Evolutionary conservation across 2,329 filamentous ascomycete genomes (phyloP).

Genomic region (Lasiodiplodia gonubiensis): DNA sequence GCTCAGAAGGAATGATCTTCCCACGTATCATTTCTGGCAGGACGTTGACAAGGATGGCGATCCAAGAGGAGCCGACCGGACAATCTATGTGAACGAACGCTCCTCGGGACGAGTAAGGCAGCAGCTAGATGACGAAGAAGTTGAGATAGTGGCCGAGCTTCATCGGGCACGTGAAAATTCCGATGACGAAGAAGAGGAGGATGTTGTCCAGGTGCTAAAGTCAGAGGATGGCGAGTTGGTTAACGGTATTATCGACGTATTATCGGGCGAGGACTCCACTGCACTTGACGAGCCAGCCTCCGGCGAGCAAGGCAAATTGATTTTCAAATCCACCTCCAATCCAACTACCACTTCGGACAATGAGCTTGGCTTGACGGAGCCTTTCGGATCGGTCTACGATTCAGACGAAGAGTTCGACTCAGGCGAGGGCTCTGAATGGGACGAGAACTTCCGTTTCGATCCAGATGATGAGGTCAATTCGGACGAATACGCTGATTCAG

Average conservation of each 20-base stretch:
- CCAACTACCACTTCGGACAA: neutral
- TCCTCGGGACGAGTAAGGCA: neutral
- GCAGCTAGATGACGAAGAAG: neutral
- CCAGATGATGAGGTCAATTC: neutral
- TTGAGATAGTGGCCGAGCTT: neutral
- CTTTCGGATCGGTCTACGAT: no score
- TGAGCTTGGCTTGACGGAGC: neutral
- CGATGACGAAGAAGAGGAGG: neutral
- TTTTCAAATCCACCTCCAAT: neutral
- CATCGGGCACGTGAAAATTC: neutral
- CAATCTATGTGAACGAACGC: neutral
- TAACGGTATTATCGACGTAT: no score
- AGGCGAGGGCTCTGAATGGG: no score
- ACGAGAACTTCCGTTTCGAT: neutral
- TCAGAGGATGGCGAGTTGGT: no score
- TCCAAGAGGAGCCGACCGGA: neutral
- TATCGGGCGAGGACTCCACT: no score
- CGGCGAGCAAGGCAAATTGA: neutral
- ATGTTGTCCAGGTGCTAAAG: neutral
- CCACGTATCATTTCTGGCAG: slow-evolving; percentile 26
- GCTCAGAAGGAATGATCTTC: slow-evolving; percentile 1
- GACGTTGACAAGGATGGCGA: neutral
- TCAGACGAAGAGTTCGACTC: no score
- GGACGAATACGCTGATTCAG: neutral
- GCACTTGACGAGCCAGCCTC: neutral